A percentile compares a stretch with the other conserved stretches of the same genome.
These are phyloP conservation scores for Aureobasidium vineae DNA, from an alignment of 2,329 filamentous ascomycete species.

Conservation along the genomic window DNA sequence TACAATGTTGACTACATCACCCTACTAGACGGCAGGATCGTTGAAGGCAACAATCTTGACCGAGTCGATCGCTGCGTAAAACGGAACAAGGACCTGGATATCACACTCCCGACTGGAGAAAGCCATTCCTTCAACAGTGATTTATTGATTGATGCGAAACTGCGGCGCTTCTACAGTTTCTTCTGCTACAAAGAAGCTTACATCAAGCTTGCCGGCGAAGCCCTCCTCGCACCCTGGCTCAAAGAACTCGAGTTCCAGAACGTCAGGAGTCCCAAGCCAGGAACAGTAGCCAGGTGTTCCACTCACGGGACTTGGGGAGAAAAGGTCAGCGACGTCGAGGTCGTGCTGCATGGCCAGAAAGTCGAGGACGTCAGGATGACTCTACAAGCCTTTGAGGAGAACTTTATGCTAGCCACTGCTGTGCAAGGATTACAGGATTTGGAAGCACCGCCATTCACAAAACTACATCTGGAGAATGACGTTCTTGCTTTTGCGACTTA, in stretches of 20 bases:
- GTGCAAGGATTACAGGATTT: constrained; percentile 41
- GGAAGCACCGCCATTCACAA: constrained; percentile 37
- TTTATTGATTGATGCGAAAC: constrained; percentile 57
- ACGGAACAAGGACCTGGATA: constrained; percentile 41
- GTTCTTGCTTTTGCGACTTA: constrained; percentile 30
- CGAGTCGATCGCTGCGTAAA: constrained; percentile 45
- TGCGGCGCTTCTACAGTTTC: constrained; percentile 71
- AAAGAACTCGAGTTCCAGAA: constrained; percentile 65
- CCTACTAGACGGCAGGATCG: constrained; percentile 46
- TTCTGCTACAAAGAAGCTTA: constrained; percentile 81
- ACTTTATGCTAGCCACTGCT: constrained; percentile 60
- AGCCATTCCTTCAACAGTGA: constrained; percentile 44
- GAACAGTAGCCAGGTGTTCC: constrained; percentile 44
- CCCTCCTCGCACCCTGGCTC: constrained; percentile 71
- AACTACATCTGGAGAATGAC: constrained; percentile 35
- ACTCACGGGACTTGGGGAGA: constrained; percentile 50
- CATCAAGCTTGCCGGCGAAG: constrained; percentile 79
- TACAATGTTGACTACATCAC: constrained; percentile 48
- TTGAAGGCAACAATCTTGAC: constrained; percentile 44
- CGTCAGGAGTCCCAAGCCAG: constrained; percentile 57
- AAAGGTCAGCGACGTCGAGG: constrained; percentile 49
- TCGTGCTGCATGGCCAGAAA: constrained; percentile 49
- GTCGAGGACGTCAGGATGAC: constrained; percentile 57
- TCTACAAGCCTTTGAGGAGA: constrained; percentile 57
- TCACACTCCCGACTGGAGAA: constrained; percentile 41